These are phyloP conservation scores for Pyrenochaeta sp. DNA, from an alignment of 2,329 filamentous ascomycete species.

Conservation along the genomic window DNA sequence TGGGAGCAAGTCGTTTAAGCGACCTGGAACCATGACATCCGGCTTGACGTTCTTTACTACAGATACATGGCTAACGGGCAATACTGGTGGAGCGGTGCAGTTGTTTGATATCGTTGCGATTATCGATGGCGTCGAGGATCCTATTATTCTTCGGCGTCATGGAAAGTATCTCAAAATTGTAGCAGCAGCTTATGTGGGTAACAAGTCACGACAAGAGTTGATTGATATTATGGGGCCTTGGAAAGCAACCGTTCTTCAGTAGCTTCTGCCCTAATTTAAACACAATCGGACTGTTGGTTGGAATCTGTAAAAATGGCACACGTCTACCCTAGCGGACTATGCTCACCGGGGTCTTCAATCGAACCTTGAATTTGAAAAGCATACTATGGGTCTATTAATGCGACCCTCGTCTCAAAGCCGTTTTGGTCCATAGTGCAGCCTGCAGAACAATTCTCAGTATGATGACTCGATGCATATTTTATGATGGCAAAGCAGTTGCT, in stretches of 20 bases:
- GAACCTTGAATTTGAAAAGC: no score
- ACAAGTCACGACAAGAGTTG: background rate
- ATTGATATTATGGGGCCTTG: background rate
- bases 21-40: background rate
- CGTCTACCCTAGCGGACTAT: no score
- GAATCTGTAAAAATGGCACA: no score
- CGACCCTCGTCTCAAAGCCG: no score
- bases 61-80: background rate
- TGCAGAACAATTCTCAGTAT: no score
- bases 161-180: background rate
- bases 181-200: background rate
- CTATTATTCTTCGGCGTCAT: background rate
- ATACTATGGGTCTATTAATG: no score
- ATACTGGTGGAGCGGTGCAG: background rate
- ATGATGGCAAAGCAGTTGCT: no score
- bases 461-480: no score
- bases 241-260: background rate
- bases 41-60: background rate
- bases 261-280: background rate
- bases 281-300: no score
- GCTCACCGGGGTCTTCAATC: no score
- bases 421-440: no score
- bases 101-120: background rate
- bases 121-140: background rate
- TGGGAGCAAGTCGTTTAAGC: background rate